Evolutionary conservation across 768 basidiomycete species (phyloP), one percentile per base, ranked within the genome.

Genomic region (Rhodosporidiobolus odoratus): DNA sequence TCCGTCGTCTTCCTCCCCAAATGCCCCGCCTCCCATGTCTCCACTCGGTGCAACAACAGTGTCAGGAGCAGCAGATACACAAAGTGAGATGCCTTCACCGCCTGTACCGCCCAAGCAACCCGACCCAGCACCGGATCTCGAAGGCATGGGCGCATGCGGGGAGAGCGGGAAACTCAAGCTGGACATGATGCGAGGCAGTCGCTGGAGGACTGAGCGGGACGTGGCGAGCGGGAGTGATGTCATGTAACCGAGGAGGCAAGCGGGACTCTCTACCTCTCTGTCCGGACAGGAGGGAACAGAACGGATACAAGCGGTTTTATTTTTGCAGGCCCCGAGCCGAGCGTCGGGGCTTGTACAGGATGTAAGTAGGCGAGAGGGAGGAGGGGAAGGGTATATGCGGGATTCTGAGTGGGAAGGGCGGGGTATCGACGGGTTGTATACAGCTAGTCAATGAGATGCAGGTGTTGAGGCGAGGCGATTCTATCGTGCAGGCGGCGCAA

Each of bases 181-280:
- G 32, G 66, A 72, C n/a, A 50, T 72, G 34, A 58, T 68, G 62
- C 45, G 66, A 13, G 66, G 66, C 19, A 67, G 66, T 45, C 23
- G 71, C 57, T 67, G 66, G 71, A 45, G 66, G 30, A 67, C 71
- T 17, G 66, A 67, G 62, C 52, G 40, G 52, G 71, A 72, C 40
- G 30, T 72, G 9, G 71, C 71, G 62, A 72, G 71, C 58, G 71
- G 71, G 56, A 67, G 66, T 52, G 71, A 72, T n/a, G 62, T 68
- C n/a, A 67, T 67, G 50, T 72, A 48, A 30, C 25, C 47, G 19
- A 8, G n/a, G n/a, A n/a, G n/a, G n/a, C n/a, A n/a, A n/a, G n/a
- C n/a, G n/a, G n/a, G n/a, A n/a, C n/a, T 37, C 17, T 19, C n/a
- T 37, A 17, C 23, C 52, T 27, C 30, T 8, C 34, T 56, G 19